Conservation (phyloP, 768 basidiomycete species). For the Astraeus odoratus region DNA sequence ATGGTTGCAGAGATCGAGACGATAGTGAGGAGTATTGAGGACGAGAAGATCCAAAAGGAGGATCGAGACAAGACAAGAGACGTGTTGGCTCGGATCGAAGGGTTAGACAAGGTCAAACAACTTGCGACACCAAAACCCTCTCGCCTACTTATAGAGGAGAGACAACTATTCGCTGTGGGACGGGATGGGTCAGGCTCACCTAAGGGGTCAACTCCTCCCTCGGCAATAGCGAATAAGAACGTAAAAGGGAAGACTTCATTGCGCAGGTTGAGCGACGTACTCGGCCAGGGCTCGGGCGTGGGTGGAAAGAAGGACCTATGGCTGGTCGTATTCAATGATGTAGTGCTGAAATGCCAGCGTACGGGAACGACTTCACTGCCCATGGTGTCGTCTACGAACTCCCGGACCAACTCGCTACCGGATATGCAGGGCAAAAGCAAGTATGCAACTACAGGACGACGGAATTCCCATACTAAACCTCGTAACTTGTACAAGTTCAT, state of each 20-base stretch:
- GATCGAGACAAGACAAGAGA: slow-evolving; percentile 94
- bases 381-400: slow-evolving; percentile 58
- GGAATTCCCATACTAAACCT: slow-evolving; percentile 71
- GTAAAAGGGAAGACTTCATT: slow-evolving; percentile 82
- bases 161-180: slow-evolving; percentile 37
- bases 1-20: slow-evolving; percentile 98
- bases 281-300: slow-evolving; percentile 48
- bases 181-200: slow-evolving; percentile 15
- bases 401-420: slow-evolving; percentile 71
- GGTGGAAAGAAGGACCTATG: slow-evolving; percentile 82
- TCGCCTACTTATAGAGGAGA: slow-evolving; percentile 81
- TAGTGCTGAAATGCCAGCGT: slow-evolving; percentile 85
- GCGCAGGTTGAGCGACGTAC: slow-evolving; percentile 85
- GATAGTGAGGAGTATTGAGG: slow-evolving; percentile 94
- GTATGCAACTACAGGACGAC: slow-evolving; percentile 74
- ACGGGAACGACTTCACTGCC: slow-evolving; percentile 85
- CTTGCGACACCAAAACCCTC: slow-evolving; percentile 88
- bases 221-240: slow-evolving; percentile 38
- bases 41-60: slow-evolving; percentile 96
- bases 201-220: slow-evolving; percentile 30
- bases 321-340: slow-evolving; percentile 95
- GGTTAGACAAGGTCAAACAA: slow-evolving; percentile 89
- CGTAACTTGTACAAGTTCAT: slow-evolving; percentile 92
- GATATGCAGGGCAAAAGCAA: slow-evolving; percentile 80
- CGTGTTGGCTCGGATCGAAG: slow-evolving; percentile 93